Percentiles rank a stretch among this genome's conserved stretches.
These are phyloP conservation scores for Solanum sejunctum DNA, from an alignment of 257 asterid species.

Conservation along the genomic window DNA sequence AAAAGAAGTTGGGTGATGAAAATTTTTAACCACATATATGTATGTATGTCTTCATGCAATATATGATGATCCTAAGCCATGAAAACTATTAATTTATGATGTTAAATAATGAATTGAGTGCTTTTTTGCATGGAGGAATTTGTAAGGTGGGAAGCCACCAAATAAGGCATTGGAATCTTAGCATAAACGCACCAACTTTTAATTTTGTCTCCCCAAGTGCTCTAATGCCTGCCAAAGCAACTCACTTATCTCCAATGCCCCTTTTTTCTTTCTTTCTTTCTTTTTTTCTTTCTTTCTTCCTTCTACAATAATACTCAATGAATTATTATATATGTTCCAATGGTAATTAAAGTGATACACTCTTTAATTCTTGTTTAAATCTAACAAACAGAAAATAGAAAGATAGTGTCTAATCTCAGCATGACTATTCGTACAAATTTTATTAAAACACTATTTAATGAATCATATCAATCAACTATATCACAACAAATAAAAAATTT, in stretches of 20 bases:
- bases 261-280: not conserved
- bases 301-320: not conserved
- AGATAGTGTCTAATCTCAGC: not conserved
- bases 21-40: not conserved
- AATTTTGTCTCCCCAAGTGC: conserved; percentile 27
- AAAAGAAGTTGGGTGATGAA: not conserved
- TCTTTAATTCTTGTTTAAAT: not conserved
- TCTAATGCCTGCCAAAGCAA: not conserved
- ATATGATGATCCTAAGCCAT: not conserved
- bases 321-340: not conserved
- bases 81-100: not conserved
- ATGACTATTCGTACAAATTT: not conserved
- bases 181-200: conserved; percentile 21
- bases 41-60: not conserved
- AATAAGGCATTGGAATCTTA: conserved; percentile 31
- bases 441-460: not conserved
- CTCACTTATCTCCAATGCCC: not conserved
- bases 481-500: not conserved
- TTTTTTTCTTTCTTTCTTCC: not conserved
- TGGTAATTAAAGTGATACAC: not conserved
- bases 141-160: conserved; percentile 26
- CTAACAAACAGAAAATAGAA: not conserved
- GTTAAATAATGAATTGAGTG: not conserved
- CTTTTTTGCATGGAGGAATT: not conserved
- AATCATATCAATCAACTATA: not conserved